Evolutionary conservation across 2,329 filamentous ascomycete species (phyloP).

Genomic region (Fusarium nodosum): DNA sequence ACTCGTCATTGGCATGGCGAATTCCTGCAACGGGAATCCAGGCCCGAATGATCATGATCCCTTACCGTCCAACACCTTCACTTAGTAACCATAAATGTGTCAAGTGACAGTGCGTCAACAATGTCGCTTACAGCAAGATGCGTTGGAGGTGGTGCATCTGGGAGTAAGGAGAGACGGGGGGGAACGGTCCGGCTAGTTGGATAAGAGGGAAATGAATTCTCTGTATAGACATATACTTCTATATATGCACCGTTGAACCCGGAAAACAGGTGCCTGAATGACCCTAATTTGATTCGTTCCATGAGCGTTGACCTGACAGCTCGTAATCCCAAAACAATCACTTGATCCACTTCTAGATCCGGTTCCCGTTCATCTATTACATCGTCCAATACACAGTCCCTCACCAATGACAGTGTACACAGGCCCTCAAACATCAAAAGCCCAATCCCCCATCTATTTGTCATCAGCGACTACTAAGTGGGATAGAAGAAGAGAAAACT

Average conservation of each 20-base stretch:
- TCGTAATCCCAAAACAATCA: not conserved
- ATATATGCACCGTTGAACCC: not conserved
- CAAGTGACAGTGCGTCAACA: not conserved
- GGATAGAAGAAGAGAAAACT: not conserved
- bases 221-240: not conserved
- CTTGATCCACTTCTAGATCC: not conserved
- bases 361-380: not conserved
- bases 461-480: not conserved
- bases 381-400: not conserved
- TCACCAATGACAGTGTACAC: too few species aligned
- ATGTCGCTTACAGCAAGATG: not conserved
- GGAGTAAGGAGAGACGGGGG: not conserved
- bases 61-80: not conserved
- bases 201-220: not conserved
- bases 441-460: not conserved
- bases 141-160: not conserved
- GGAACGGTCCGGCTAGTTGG: not conserved
- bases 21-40: too few species aligned
- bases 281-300: not conserved
- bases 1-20: not conserved
- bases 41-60: fast-evolving
- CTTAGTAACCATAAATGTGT: not conserved
- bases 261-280: not conserved
- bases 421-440: not conserved
- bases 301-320: not conserved